Conservation (phyloP, 2,329 filamentous ascomycete genomes). For the Phyllosticta citriasiana region DNA sequence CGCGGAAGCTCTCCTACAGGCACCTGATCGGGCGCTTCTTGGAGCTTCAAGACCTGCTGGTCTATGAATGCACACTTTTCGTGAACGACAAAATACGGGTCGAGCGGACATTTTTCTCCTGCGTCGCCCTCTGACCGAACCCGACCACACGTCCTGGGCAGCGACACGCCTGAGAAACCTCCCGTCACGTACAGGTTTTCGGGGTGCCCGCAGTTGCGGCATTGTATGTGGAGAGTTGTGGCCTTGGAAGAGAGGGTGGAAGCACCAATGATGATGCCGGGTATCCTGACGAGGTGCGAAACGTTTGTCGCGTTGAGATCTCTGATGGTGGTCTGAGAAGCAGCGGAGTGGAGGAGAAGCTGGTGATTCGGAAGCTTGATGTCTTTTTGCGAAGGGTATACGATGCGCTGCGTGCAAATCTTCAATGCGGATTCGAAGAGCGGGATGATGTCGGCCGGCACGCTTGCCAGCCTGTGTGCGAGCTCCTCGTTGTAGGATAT, state of each 20-base stretch:
- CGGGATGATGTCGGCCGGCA: conserved; percentile 87
- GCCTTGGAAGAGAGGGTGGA: conserved; percentile 96
- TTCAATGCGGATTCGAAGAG: conserved; percentile 84
- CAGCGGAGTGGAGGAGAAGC: conserved; percentile 85
- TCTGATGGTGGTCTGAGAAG: conserved; percentile 83
- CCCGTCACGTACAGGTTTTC: conserved; percentile 64
- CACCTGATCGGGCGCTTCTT: conserved; percentile 94
- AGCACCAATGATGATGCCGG: conserved; percentile 93
- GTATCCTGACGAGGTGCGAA: conserved; percentile 88
- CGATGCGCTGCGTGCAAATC: conserved; percentile 85
- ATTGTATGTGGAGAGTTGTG: conserved; percentile 75
- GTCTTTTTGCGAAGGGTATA: conserved; percentile 64
- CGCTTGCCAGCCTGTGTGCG: conserved; percentile 77
- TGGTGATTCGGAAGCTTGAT: conserved; percentile 79
- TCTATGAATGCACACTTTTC: conserved; percentile 93
- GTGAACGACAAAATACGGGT: conserved; percentile 92
- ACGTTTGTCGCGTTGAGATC: conserved; percentile 90
- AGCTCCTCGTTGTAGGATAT: conserved; percentile 96
- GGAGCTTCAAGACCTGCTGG: conserved; percentile 94
- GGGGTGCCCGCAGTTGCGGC: conserved; percentile 70
- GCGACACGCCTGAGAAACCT: conserved; percentile 76
- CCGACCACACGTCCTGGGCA: conserved; percentile 70
- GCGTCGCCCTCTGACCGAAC: conserved; percentile 54
- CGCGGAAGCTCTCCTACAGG: conserved; percentile 91
- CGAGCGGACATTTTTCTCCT: conserved; percentile 71